Conservation (phyloP, 768 basidiomycete genomes). For the Amanita exitialis region DNA sequence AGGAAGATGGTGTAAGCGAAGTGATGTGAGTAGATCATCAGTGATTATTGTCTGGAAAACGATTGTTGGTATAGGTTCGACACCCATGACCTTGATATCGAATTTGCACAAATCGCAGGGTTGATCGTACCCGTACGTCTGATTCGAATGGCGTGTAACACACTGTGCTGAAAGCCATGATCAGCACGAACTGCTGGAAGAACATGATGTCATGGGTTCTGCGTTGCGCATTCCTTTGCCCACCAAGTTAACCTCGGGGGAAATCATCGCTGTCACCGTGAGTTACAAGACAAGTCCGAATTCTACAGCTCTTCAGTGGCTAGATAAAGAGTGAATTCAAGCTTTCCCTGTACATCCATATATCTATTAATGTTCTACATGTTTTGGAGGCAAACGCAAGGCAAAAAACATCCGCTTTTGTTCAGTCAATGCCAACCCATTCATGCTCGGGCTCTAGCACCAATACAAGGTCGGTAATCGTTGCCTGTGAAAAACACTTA, state of each 20-base stretch:
- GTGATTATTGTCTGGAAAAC: neutral
- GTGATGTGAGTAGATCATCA: constrained; percentile 39
- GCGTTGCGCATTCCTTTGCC: constrained; percentile 56
- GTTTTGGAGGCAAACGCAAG: constrained; percentile 64
- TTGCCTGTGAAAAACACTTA: neutral
- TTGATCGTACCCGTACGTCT: constrained; percentile 33
- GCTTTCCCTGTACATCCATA: neutral
- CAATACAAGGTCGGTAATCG: constrained; percentile 53
- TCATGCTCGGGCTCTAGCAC: constrained; percentile 70
- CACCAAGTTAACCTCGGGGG: constrained; percentile 26
- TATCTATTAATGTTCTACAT: neutral
- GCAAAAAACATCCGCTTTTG: constrained; percentile 74
- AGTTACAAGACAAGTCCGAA: constrained; percentile 64
- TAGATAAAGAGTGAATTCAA: constrained; percentile 57
- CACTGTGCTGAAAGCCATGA: neutral
- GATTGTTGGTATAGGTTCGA: constrained; percentile 46
- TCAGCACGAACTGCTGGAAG: constrained; percentile 44
- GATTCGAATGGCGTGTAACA: neutral
- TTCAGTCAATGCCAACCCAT: constrained; percentile 95
- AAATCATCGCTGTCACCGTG: constrained; percentile 44
- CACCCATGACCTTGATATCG: constrained; percentile 57
- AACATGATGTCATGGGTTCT: constrained; percentile 69
- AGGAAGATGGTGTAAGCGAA: constrained; percentile 40
- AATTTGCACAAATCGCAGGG: constrained; percentile 42
- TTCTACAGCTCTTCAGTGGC: constrained; percentile 80